Evolutionary conservation across 306 rosid genomes (phyloP).

Genomic region (Acacia melanoxylon): DNA sequence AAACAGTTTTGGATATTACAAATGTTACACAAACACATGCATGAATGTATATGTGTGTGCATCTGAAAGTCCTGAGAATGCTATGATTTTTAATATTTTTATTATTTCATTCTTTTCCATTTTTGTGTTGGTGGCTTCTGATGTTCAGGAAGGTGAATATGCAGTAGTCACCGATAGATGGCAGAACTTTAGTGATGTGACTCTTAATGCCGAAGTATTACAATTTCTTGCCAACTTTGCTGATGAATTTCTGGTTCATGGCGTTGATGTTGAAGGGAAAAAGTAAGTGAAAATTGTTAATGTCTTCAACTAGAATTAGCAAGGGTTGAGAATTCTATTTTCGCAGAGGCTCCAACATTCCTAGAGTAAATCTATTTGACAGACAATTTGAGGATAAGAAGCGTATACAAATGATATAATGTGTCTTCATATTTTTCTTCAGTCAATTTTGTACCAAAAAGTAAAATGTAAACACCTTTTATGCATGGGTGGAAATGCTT

Average conservation of each 20-base stretch:
- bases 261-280: conserved; percentile 98
- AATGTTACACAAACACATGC: not conserved
- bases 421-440: not conserved
- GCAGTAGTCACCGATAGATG: conserved; percentile 95
- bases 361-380: not conserved
- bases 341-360: not conserved
- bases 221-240: conserved; percentile 81
- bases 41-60: not conserved
- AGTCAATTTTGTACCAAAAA: not conserved
- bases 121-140: conserved; percentile 29
- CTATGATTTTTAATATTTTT: conserved; percentile 4
- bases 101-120: not conserved
- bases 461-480: conserved; percentile 10
- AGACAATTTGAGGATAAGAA: conserved; percentile 11
- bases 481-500: conserved; percentile 18
- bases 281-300: conserved; percentile 50
- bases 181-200: conserved; percentile 92
- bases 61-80: not conserved
- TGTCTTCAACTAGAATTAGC: not conserved
- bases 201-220: conserved; percentile 56
- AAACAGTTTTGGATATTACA: conserved; percentile 5
- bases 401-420: not conserved
- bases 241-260: conserved; percentile 92
- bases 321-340: not conserved
- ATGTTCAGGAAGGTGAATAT: conserved; percentile 72